Percentiles rank a stretch among this genome's conserved stretches.
Evolutionary conservation across 139 green algal species (phyloP).

Genomic region (Chlamydomonas sphaeroides): DNA sequence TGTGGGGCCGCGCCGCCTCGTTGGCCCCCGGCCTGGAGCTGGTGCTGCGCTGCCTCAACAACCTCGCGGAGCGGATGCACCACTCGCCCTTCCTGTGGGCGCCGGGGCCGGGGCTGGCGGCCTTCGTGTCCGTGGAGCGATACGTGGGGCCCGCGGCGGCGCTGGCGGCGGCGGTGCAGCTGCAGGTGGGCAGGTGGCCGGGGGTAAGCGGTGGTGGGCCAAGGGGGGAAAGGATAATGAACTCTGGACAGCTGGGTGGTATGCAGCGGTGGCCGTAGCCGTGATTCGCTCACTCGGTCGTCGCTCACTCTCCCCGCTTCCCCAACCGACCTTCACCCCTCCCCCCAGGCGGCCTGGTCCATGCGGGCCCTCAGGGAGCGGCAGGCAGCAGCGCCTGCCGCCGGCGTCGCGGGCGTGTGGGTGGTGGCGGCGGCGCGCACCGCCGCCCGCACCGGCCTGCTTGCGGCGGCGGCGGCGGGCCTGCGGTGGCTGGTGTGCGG

Average conservation of each 20-base stretch:
- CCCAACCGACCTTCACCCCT: not conserved
- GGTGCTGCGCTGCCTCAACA: conserved; percentile 74
- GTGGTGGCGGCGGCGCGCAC: not conserved
- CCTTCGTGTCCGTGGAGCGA: conserved; percentile 72
- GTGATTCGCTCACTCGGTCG: too few species aligned
- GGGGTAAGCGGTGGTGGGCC: too few species aligned
- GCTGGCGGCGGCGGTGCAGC: conserved; percentile 62
- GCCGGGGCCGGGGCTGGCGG: not conserved
- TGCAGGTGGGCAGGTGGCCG: conserved; percentile 62
- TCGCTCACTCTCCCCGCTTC: too few species aligned
- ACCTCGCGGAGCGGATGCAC: conserved; percentile 86
- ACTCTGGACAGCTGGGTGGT: too few species aligned
- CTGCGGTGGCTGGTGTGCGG: not conserved
- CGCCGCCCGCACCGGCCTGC: not conserved
- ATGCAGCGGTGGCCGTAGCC: too few species aligned
- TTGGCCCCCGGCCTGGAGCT: conserved; percentile 50
- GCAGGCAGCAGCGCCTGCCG: not conserved
- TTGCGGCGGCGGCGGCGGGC: not conserved
- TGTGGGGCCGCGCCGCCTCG: not conserved
- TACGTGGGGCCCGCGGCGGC: conserved; percentile 75
- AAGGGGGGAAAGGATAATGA: too few species aligned
- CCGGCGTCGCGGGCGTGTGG: not conserved
- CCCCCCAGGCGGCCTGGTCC: conserved; percentile 20
- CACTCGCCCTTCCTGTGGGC: conserved; percentile 85
- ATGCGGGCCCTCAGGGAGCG: not conserved